Conservation (phyloP, 1,284 basidiomycete genomes). For the Apiotrichum porosum region DNA sequence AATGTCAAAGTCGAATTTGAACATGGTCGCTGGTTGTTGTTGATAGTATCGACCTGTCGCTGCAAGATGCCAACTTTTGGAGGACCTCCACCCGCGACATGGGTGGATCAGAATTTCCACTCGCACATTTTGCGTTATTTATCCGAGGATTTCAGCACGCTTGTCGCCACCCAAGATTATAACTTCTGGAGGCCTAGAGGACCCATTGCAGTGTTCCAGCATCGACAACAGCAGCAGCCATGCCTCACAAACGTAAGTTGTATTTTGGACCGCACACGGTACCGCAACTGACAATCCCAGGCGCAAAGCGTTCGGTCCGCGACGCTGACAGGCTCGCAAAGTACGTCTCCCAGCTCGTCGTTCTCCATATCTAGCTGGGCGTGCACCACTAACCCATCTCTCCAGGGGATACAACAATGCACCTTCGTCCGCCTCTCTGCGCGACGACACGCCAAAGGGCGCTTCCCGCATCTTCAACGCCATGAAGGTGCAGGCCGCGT, state of each 20-base stretch:
- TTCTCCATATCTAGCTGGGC: neutral
- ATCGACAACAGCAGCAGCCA: conserved; percentile 28
- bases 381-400: conserved; percentile 2
- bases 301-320: conserved; percentile 42
- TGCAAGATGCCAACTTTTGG: conserved; percentile 6
- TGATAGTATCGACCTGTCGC: no score
- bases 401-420: conserved; percentile 40
- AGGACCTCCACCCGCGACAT: conserved; percentile 8
- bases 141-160: neutral
- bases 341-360: conserved; percentile 17
- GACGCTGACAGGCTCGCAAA: conserved; percentile 35
- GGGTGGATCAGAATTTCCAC: no score
- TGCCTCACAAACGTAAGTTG: conserved; percentile 47
- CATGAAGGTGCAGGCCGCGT: conserved; percentile 30
- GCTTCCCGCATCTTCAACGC: conserved; percentile 43
- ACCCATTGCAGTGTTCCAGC: neutral
- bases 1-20: conserved; percentile 51
- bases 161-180: neutral
- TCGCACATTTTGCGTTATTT: no score
- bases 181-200: no score
- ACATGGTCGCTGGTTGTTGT: conserved; percentile 27
- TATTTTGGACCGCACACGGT: no score
- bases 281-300: conserved; percentile 19
- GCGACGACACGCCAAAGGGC: conserved; percentile 42
- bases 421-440: conserved; percentile 20